Conservation (phyloP, 169 alveolate genomes). For the Eimeria falciformis region DNA sequence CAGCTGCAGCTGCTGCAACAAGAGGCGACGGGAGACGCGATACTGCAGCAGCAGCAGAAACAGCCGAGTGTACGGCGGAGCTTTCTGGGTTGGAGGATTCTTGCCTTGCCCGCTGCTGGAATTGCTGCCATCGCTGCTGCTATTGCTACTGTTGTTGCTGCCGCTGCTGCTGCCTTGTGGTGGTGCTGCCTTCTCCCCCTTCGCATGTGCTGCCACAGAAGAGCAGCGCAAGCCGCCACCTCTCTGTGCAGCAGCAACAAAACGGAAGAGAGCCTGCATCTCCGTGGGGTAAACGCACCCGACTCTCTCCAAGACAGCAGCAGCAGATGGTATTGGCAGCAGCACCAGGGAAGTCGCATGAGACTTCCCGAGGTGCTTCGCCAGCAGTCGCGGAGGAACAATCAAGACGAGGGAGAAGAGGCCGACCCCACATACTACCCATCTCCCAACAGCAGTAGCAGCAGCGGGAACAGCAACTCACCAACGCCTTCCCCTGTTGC, state of each 20-base stretch:
- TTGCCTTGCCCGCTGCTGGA: background rate
- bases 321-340: constrained; percentile 22
- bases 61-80: background rate
- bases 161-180: background rate
- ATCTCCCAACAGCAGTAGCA: background rate
- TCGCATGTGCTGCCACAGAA: background rate
- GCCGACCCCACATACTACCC: constrained; percentile 54
- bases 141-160: background rate
- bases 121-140: background rate
- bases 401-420: constrained; percentile 68
- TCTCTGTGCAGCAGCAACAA: background rate
- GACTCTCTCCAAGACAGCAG: background rate
- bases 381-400: constrained; percentile 53
- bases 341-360: constrained; percentile 5
- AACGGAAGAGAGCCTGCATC: background rate
- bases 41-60: constrained; percentile 1
- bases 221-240: background rate
- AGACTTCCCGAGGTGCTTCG: constrained; percentile 15
- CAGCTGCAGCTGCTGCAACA: constrained; percentile 3
- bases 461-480: background rate
- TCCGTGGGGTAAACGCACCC: background rate
- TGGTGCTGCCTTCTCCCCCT: background rate
- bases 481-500: background rate
- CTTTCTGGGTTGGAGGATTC: background rate
- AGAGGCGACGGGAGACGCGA: background rate